Evolutionary conservation across 208 protist species (phyloP), one percentile per base, ranked within the genome.

Genomic region (Trypanosoma mega): DNA sequence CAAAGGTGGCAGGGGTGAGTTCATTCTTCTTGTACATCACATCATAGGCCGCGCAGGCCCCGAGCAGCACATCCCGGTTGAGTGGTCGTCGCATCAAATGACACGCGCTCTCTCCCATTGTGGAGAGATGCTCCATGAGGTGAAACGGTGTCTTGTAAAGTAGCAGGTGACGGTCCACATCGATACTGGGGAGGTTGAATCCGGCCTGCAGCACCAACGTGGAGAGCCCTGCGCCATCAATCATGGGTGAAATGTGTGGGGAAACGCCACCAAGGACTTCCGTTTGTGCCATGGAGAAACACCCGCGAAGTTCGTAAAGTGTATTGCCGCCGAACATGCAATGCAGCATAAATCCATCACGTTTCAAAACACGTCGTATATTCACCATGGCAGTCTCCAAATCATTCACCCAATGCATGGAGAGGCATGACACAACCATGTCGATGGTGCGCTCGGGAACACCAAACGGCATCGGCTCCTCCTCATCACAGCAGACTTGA

Each of bases 341-440:
- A 46, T 72, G 72, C 45, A 97, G 53, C 43, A 96, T 68, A 61
- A 94, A 89, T 14, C 90, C 92, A 61, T 97, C 92, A 16, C 65
- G 77, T 62, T 96, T 97, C 29, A 97, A 78, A 27, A 90, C 70
- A 31, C 80, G 72, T 16, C 85, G 78, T 11, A 94, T 77, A 50
- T 93, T 86, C 39, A 84, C 76, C 75, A 93, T 87, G 0, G 79
- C 60, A 24, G 74, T 87, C 68, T 96, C 85, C 18, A 96, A 64
- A 55, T 96, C 87, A 58, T 96, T 96, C 34, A 93, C 87, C 90
- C 90, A 96, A 65, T 96, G 90, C 84, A 96, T 87, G 7, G 82
- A 92, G 11, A 96, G 74, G 54, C 83, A 92, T 23, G 90, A 91
- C 2, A 92, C 78, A 3, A 82, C 80, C 83, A 96, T 92, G 58